Percentiles rank a stretch among this genome's conserved stretches.
phyloP scores from a whole-genome alignment of 1,284 basidiomycete species.

The Peniophora sp. region DNA sequence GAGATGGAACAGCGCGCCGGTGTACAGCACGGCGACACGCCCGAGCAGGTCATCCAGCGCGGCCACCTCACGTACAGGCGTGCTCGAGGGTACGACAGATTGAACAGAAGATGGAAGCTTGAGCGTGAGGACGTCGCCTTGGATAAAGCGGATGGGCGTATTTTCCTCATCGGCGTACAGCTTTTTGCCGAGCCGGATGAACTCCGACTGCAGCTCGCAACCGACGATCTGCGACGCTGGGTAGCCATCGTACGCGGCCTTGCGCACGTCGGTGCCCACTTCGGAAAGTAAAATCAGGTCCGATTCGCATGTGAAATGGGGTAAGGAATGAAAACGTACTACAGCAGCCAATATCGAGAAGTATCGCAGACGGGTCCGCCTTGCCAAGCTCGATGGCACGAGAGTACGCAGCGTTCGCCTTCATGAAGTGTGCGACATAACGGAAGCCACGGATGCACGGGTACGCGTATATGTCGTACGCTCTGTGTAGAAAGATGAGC shows the following conservation, averaged over 20 bases:
- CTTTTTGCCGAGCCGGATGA: constrained; percentile 15
- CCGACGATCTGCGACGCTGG: constrained; percentile 12
- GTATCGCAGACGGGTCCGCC: constrained; percentile 3
- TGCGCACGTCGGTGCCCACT: constrained; percentile 21
- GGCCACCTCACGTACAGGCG: constrained; percentile 4
- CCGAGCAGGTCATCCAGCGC: constrained; percentile 12
- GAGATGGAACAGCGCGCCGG: constrained; percentile 17
- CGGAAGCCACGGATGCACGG: constrained; percentile 14
- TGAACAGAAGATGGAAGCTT: not conserved
- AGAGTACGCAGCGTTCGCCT: constrained; percentile 8
- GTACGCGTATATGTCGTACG: not conserved
- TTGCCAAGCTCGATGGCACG: constrained; percentile 7
- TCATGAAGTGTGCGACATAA: constrained; percentile 10
- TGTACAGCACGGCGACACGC: constrained; percentile 12
- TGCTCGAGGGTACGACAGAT: no score
- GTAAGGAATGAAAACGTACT: constrained; percentile 4
- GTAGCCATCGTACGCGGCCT: constrained; percentile 16
- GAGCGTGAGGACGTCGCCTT: constrained; percentile 14
- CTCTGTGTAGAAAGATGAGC: not conserved
- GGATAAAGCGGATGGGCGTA: constrained; percentile 15
- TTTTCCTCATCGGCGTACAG: constrained; percentile 14
- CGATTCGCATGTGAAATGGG: no score
- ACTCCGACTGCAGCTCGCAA: constrained; percentile 15
- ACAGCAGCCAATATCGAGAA: constrained; percentile 17
- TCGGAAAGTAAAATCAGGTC: not conserved